Evolutionary conservation across 345 rosid genomes (phyloP).

Genomic region (Ailanthus altissimus): DNA sequence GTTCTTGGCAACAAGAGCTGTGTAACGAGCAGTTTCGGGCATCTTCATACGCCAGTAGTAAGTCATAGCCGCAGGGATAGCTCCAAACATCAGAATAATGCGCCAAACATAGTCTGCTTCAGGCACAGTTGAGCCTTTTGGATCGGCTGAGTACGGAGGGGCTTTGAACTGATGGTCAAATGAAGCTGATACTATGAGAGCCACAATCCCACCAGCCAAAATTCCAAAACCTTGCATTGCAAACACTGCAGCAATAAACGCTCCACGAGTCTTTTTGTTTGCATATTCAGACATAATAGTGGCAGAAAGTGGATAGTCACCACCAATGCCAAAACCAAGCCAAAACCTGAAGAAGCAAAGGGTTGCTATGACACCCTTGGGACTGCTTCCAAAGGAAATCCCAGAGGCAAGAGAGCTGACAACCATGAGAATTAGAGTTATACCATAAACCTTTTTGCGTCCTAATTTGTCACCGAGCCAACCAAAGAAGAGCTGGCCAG

Average conservation of each 20-base stretch:
- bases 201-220: constrained; percentile 60
- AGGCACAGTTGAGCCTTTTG: constrained; percentile 49
- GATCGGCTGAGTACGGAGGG: constrained; percentile 36
- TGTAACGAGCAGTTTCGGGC: constrained; percentile 89
- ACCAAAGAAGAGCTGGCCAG: constrained; percentile 83
- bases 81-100: constrained; percentile 65
- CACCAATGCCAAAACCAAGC: constrained; percentile 88
- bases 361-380: constrained; percentile 54
- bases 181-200: constrained; percentile 38
- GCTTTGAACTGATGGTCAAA: constrained; percentile 46
- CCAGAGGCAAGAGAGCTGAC: constrained; percentile 59
- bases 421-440: constrained; percentile 70
- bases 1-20: constrained; percentile 64
- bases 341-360: constrained; percentile 85
- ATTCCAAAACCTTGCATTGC: constrained; percentile 87
- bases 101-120: constrained; percentile 76
- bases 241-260: constrained; percentile 73
- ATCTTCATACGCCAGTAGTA: constrained; percentile 73
- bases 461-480: constrained; percentile 86
- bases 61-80: constrained; percentile 63
- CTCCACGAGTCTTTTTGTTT: constrained; percentile 71
- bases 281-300: constrained; percentile 90
- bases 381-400: constrained; percentile 47
- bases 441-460: constrained; percentile 60
- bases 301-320: constrained; percentile 85